Base-by-base conservation (phyloP, 164 flowering plant genomes). In the Vitis cinerea region DNA sequence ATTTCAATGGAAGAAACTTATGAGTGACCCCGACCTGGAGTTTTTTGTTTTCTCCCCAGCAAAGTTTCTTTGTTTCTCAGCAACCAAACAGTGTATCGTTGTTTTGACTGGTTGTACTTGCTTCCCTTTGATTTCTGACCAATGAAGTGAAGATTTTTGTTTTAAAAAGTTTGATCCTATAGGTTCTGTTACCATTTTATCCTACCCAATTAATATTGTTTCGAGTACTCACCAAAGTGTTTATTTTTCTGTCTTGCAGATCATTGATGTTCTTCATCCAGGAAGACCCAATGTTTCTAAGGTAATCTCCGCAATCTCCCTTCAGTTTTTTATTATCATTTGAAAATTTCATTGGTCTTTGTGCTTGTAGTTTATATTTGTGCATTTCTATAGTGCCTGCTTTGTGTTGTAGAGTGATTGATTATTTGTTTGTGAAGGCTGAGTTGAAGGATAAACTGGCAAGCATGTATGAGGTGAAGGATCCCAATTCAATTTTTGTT, bases 251-350 rank as follows among this genome's bases (percentile, higher is more conserved):
- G 31, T 19, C 57, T 50, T 57, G 63, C 65, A 88, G 90, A 79
- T 88, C 61, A 85, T 88, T 68, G 93, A 88, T 78, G 93, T 88
- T 64, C 83, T 88, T 17, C 93, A 88, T 65, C 93, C 93, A 0
- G 93, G 93, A 10, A 79, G 90, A 55, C 63, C 93, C 54, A 88
- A 86, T 79, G 92, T 88, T 13, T 83, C 90, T 2, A 88, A 88
- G 90, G 92, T 88, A 73, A 9, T 2, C 11, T 14, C 2, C 14
- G 27, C 27, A 23, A 23, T 9, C 49, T 16, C 23, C 15, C 7
- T 56, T n/a, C 14, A 1, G 3, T 65, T 19, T 16, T 23, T 3
- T 55, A 8, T 9, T 11, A 8, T 10, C 37, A 2, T 61, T 3
- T 51, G 4, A 44, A 30, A 31, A 61, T 10, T 52, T 23, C 27